Evolutionary conservation across 2,329 filamentous ascomycete genomes (phyloP), one percentile per base, ranked within the genome.

Genomic region (Ceratocystis variospora): DNA sequence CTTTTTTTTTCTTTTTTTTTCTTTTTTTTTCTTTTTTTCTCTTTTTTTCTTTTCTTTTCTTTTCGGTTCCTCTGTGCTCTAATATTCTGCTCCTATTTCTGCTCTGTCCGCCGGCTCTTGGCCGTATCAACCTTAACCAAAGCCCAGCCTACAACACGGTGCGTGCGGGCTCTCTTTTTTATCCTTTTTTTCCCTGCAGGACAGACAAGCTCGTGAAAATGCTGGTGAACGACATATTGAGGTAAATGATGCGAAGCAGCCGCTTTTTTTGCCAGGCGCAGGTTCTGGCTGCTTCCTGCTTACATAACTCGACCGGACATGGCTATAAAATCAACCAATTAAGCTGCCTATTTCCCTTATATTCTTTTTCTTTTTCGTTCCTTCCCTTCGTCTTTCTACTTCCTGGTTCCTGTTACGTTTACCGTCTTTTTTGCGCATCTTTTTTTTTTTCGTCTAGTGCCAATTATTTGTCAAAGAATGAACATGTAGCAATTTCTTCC

Each of bases 351-450:
- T 33, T 31, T 33, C n/a, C 41, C 1, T 19, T 1, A 17, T 19
- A 15, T 31, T 33, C 5, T 2, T n/a, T n/a, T 31, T 44, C 2
- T 19, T 17, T 17, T 48, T 33, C 31, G 17, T 61, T 17, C 37
- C 57, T 61, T 15, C 45, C n/a, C 6, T 19, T 48, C 5, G 15
- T 3, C 45, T 48, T 48, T 48, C n/a, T 48, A 48, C 45, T 48
- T 48, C 45, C 45, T 19, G 45, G 45, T 48, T 48, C 15, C 45
- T 48, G 45, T n/a, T 48, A 48, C 45, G 45, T 62, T 62, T 62
- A 15, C 61, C n/a, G n/a, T 22, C 22, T 41, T n/a, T 62, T 62
- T 41, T 62, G 5, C 33, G n/a, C 15, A 17, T 48, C 15, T 45
- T 46, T 44, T 44, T 62, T 62, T 62, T 45, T 15, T 46, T n/a